Base-by-base conservation (phyloP, 192 early-diverging fungal species). In the Powellomyces hirtus region DNA sequence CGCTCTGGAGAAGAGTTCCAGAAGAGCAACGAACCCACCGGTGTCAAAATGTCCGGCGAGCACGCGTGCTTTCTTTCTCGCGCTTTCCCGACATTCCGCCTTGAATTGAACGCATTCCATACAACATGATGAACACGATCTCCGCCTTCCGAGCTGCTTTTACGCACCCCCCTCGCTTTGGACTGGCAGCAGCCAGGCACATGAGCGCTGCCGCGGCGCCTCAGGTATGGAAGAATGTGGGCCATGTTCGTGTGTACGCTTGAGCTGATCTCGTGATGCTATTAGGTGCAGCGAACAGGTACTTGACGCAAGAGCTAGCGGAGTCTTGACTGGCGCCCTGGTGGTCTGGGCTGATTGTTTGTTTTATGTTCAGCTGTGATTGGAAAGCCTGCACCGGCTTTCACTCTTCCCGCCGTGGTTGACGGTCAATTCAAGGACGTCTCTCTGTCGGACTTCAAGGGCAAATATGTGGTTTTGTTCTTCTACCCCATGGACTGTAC, bases 381-480 rank as follows among this genome's bases (percentile, higher is more conserved):
- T 37, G 66, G 55, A 49, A 59, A 71, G n/a, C 73, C 65, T 22
- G 80, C 83, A 5, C 83, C 83, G 0, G 29, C 16, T 10, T 85
- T 74, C 65, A 56, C 64, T 7, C 77, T 73, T 55, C 38, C 40
- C 2, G 83, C 83, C 16, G 80, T 85, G 18, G 72, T 78, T 30
- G 63, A 84, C 66, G 45, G 66, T 8, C 52, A 79, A 38, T 84
- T 84, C 70, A 73, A 68, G 52, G 67, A 61, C 30, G 59, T 84
- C n/a, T 77, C 77, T 3, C 59, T 79, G 18, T 44, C 55, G 24
- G 82, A 84, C 61, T 84, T 75, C 74, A 77, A 80, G 56, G 82
- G 77, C 53, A 82, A 84, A 64, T 84, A 79, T 65, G 73, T 77
- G 31, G 79, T 83, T 4, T 57, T 83, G 30, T 83, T 83, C 74